Evolutionary conservation across 768 basidiomycete genomes (phyloP), one percentile per base, ranked within the genome.

Genomic region (Clitopilus passeckerianus): DNA sequence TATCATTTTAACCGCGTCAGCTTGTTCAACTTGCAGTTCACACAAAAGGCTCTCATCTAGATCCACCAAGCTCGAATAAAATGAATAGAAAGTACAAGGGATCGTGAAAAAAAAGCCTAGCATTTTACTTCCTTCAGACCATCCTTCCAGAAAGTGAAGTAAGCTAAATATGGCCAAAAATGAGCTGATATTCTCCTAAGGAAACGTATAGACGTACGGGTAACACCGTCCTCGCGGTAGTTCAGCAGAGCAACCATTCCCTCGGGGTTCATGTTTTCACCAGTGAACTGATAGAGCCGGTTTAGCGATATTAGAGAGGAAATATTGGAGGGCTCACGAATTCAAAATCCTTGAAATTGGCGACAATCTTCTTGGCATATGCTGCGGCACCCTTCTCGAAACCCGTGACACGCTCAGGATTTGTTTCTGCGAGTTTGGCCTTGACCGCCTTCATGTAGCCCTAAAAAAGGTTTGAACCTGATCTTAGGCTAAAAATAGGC

Each of bases 121-220:
- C 87, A 80, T 73, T 94, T 94, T 60, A 82, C 69, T 72, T 86
- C 81, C 77, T 95, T 93, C 64, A 95, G 73, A 37, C 97, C 96
- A 75, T 98, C 85, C 77, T 91, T 96, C 95, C 95, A 98, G 82
- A 95, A 91, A 33, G 89, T 95, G 74, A 96, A 85, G 72, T 91
- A 95, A 55, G 93, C 93, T 90, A 65, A 56, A 20, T 50, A 58
- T 61, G 64, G 59, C 58, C 61, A 61, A 55, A 6, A 63, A 43
- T 43, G 22, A 18, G 57, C 53, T 27, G 6, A 22, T 20, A 46
- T 4, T 1, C 23, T 6, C 23, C 27, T 30, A 20, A 34, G 50
- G 22, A 15, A 34, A 18, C 18, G 61, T 52, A 22, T 41, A 37
- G 18, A 80, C 89, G 70, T 72, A 93, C 91, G 91, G 33, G 93